Evolutionary conservation across 1,139 yeast genomes (phyloP).

Genomic region (Protomyces inouyei): DNA sequence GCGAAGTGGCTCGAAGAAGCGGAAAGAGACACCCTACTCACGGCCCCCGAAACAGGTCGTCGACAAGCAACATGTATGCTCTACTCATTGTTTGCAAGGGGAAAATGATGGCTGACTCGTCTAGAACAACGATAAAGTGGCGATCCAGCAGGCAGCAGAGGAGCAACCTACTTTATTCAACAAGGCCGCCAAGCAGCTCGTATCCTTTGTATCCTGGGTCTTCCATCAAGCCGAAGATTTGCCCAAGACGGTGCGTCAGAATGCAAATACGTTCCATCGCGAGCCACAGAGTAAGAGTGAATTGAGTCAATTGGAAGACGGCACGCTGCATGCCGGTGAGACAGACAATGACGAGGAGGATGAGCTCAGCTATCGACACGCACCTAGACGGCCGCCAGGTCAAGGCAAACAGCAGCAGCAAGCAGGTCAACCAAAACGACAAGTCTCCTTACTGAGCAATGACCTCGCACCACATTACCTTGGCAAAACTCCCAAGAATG

Average conservation of each 20-base stretch:
- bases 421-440: not conserved
- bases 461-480: conserved; percentile 25
- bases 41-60: not conserved
- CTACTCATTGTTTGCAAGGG: too few relatives aligned
- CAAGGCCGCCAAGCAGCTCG: conserved; percentile 12
- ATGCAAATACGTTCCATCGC: conserved; percentile 16
- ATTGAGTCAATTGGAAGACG: conserved; percentile 15
- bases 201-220: conserved; percentile 15
- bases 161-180: conserved; percentile 3
- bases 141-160: not conserved
- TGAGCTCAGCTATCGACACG: not conserved
- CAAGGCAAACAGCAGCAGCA: not conserved
- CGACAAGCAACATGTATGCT: not conserved
- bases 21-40: not conserved
- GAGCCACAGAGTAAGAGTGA: conserved; percentile 6
- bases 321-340: not conserved
- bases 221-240: conserved; percentile 13
- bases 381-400: not conserved
- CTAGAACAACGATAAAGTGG: not conserved
- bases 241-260: conserved; percentile 3
- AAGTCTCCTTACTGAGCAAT: conserved; percentile 8
- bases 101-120: too few relatives aligned
- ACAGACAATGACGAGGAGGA: not conserved
- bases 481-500: conserved; percentile 21
- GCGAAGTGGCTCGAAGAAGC: not conserved